Conservation (phyloP, 306 rosid species). For the Prinsepia uniflora region DNA sequence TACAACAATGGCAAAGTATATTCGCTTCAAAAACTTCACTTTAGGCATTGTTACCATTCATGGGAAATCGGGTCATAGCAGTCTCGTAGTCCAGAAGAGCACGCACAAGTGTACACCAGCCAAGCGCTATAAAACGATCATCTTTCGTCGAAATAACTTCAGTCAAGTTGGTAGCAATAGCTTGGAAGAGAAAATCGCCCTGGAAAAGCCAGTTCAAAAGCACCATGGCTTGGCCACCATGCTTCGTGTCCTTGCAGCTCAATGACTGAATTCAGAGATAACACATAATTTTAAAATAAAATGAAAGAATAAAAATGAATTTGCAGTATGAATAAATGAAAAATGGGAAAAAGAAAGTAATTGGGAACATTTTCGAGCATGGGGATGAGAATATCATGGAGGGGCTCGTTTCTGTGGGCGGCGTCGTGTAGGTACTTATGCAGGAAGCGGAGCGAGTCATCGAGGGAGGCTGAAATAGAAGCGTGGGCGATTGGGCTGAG, state of each 20-base stretch:
- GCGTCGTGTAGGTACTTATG: conserved; percentile 62
- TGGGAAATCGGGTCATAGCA: conserved; percentile 34
- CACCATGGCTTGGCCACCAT: conserved; percentile 57
- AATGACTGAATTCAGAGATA: conserved; percentile 37
- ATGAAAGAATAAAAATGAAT: background rate
- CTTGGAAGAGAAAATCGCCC: conserved; percentile 52
- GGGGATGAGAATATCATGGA: conserved; percentile 60
- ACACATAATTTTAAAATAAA: background rate
- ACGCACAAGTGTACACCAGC: conserved; percentile 82
- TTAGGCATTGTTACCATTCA: conserved; percentile 39
- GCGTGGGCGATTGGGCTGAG: conserved; percentile 24
- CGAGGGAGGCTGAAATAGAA: conserved; percentile 23
- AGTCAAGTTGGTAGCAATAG: conserved; percentile 49
- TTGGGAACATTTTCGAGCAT: conserved; percentile 57
- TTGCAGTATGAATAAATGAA: background rate
- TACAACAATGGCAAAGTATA: background rate
- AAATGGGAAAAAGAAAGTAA: background rate
- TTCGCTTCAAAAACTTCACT: background rate
- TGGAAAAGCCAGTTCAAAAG: conserved; percentile 81
- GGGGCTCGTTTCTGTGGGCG: conserved; percentile 32
- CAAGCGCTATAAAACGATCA: conserved; percentile 65
- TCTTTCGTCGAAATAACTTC: conserved; percentile 44
- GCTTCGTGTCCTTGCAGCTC: conserved; percentile 58
- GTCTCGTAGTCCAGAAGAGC: conserved; percentile 50
- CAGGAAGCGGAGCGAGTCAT: conserved; percentile 69